A percentile compares a stretch with the other conserved stretches of the same genome.
These are phyloP conservation scores for Periconia digitata DNA, from an alignment of 2,329 filamentous ascomycete genomes.

Conservation along the genomic window DNA sequence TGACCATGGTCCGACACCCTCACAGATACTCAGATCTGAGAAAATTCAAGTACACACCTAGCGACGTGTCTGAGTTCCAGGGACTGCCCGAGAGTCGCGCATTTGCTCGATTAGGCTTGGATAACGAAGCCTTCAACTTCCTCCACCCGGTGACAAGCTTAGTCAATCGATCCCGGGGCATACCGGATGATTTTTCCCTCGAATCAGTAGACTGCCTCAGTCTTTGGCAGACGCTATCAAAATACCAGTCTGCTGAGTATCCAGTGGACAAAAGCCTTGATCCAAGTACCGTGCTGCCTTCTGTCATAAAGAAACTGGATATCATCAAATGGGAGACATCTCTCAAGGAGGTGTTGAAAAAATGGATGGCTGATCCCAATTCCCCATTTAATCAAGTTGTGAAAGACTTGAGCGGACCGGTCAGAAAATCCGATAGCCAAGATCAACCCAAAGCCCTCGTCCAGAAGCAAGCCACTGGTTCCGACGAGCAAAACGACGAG, in stretches of 20 bases:
- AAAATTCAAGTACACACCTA: constrained; percentile 69
- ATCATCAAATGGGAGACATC: constrained; percentile 65
- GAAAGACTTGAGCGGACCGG: constrained; percentile 42
- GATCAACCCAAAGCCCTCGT: constrained; percentile 1
- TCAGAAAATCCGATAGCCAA: constrained; percentile 11
- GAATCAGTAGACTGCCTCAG: constrained; percentile 71
- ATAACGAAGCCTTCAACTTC: constrained; percentile 56
- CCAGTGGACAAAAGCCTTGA: constrained; percentile 54
- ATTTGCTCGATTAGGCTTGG: constrained; percentile 50
- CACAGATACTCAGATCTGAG: constrained; percentile 75
- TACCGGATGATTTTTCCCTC: constrained; percentile 67
- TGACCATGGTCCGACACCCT: constrained; percentile 69
- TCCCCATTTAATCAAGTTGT: constrained; percentile 59
- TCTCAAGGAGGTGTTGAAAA: constrained; percentile 60
- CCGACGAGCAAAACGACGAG: constrained; percentile 20
- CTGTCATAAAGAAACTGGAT: constrained; percentile 64
- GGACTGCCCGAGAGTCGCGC: constrained; percentile 47
- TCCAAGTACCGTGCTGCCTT: constrained; percentile 53
- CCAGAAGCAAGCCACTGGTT: constrained; percentile 4
- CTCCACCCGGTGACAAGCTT: constrained; percentile 69
- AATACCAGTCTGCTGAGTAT: constrained; percentile 56
- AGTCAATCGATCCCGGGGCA: constrained; percentile 61
- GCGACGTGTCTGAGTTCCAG: constrained; percentile 50
- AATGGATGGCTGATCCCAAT: constrained; percentile 60
- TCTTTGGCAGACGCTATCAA: constrained; percentile 66